Base-by-base conservation (phyloP, 352 stramenopile species). In the Globisporangium barbulae region DNA sequence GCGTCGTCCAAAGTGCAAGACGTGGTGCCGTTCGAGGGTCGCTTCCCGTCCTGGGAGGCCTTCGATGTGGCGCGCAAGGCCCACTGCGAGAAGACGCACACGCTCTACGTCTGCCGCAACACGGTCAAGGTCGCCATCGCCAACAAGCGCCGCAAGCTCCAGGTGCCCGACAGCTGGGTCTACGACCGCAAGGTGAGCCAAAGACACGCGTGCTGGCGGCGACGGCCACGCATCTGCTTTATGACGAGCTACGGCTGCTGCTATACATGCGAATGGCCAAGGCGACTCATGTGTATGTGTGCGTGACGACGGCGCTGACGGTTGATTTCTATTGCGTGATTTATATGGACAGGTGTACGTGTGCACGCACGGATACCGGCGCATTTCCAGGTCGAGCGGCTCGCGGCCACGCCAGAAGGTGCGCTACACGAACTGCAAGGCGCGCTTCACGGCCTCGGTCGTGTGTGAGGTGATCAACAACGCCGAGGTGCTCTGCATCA, bases 41-140 rank as follows among this genome's bases (percentile, higher is more conserved):
- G 73, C 22, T 91, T 89, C 66, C 70, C 79, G 71, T 91, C 82
- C n/a, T 91, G 82, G 82, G 82, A 89, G 70, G 79, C 78, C 33
- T 89, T 91, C 42, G 82, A 91, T 52, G 62, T 86, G 9, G 82
- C 79, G 48, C 76, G 82, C 28, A 81, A 76, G 53, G 76, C 78
- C 7, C 82, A 91, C 64, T 81, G 82, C 63, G 82, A 91, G 64
- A 88, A 88, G 67, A 91, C 82, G 28, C 75, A 86, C 78, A 91
- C 79, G 37, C 86, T 91, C 72, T 91, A 91, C 69, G 82, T 91
- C 56, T 91, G 82, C 59, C 82, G 82, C 58, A 91, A 91, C 64
- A 89, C 79, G 10, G 79, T 91, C 50, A 87, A 89, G 57, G 82
- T 91, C 52, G 76, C 79, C 30, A 73, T 88, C 28, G 82, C 82